Conservation (phyloP, 2,329 filamentous ascomycete species). For the Colletotrichum sp. region DNA sequence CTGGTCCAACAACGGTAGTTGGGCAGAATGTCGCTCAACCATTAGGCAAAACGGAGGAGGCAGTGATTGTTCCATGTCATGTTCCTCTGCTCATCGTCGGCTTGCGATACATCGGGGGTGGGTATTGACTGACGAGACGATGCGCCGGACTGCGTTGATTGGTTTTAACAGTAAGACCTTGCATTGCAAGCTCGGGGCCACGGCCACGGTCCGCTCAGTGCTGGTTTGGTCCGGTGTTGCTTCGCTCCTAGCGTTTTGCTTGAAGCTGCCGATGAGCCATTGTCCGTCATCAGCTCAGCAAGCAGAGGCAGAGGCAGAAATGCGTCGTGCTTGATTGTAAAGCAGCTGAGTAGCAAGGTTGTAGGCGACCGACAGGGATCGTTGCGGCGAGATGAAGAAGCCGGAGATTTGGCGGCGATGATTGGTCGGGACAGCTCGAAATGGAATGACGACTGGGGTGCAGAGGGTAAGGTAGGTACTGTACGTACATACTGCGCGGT, state of each 20-base stretch:
- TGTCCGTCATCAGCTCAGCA: neutral
- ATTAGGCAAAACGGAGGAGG: neutral
- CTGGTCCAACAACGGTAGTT: neutral
- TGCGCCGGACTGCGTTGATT: conserved; percentile 4
- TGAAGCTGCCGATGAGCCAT: conserved; percentile 2
- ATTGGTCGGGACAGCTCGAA: neutral
- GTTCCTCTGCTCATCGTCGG: neutral
- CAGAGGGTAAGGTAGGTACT: neutral
- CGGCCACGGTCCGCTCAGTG: conserved; percentile 16
- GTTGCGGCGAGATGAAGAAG: neutral
- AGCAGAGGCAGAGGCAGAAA: neutral
- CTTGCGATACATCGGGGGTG: neutral
- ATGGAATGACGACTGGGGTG: neutral
- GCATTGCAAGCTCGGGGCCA: conserved; percentile 13
- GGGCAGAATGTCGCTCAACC: neutral
- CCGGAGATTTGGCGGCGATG: neutral
- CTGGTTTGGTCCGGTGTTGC: conserved; percentile 16
- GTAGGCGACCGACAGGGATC: neutral
- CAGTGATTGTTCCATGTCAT: neutral
- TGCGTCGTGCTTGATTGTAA: neutral
- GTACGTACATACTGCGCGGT: neutral
- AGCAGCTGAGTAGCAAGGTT: neutral
- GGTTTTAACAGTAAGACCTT: conserved; percentile 2
- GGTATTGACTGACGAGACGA: neutral
- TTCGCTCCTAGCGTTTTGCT: conserved; percentile 2